Evolutionary conservation across 2,329 filamentous ascomycete genomes (phyloP), one percentile per base, ranked within the genome.

Genomic region (Diplodia corticola): DNA sequence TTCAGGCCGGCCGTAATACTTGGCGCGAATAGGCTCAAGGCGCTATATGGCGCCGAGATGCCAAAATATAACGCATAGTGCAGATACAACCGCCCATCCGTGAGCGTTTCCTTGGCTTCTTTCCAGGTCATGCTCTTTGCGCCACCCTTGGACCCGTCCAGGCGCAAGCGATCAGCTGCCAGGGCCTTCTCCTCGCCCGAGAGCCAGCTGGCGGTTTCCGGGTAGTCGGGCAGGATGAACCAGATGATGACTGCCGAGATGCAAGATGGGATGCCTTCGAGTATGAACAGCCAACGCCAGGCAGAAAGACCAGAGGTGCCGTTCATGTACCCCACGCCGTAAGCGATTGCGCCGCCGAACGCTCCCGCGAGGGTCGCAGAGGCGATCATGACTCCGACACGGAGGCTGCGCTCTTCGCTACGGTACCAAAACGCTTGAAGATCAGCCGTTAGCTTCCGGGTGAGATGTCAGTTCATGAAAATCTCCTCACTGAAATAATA

Each of bases 1-100:
- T 82, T 82, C 1, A 85, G 73, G 0, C 86, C 86, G 4, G 82
- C 82, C 63, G 89, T 86, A 65, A 91, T 90, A 2, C 85, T 87
- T 0, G 89, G 89, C 0, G 89, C 83, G 75, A 82, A 90, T 80
- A 77, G 79, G 13, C 84, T 87, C 63, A 89, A 78, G 69, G 71
- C 15, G 1, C 68, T 69, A 37, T 72, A 74, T 1, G 72, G 73
- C 13, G 65, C 63, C 0, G 69, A 73, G 33, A 71, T 74, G 3
- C 68, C 68, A 64, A 72, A 71, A 61, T 72, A 73, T 35, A 70
- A 68, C 22, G 79, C 74, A 69, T 84, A 85, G 69, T 85, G 83
- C 4, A 80, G 80, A 73, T 84, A 85, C 54, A 85, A 73, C 22
- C 83, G 75, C 79, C 82, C 83, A 63, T 85, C 82, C 0, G 76